Base-by-base conservation (phyloP, 202 grass and related monocot species). In the Hordeum pubiflorum region DNA sequence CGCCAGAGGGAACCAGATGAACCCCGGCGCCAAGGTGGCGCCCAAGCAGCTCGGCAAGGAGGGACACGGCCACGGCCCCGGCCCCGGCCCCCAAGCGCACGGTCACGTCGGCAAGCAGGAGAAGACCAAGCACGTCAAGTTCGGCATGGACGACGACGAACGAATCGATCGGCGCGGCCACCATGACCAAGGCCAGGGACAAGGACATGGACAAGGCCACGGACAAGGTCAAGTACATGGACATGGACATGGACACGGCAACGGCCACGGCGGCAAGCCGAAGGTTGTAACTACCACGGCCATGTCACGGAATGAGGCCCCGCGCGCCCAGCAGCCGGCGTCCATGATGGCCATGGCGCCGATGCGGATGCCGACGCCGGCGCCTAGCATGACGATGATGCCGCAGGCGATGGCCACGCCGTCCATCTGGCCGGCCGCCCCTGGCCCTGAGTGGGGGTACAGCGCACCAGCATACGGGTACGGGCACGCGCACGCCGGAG, bases 351-450 rank as follows among this genome's bases (percentile, higher is more conserved):
- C 84, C 21, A 73, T 69, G 56, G 6, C 72, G 46, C 79, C 85
- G 21, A 11, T 77, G 85, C 24, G 62, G 77, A 89, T 76, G 82
- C 68, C 76, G 39, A 6, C 1, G 27, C 3, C 26, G 39, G 11
- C 17, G 26, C 59, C 39, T 7, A n/a, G 69, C 41, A 72, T 52
- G 69, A 64, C 31, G n/a, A 26, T 62, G 65, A 24, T 34, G 58
- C n/a, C 59, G 59, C 83, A 86, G 68, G 74, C 68, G 59, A 22
- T 14, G 58, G 36, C 76, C 43, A 0, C 10, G 50, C 81, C 89
- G 77, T 84, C 89, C 79, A 86, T 89, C 74, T 89, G 87, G 87
- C 79, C 65, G 4, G 79, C 79, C 7, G 63, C 76, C 6, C 86
- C 69, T 7, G 78, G 71, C 6, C 86, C 69, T 7, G 78, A 76